Conservation (phyloP, 192 early-diverging fungal genomes). For the Backusella circina region DNA sequence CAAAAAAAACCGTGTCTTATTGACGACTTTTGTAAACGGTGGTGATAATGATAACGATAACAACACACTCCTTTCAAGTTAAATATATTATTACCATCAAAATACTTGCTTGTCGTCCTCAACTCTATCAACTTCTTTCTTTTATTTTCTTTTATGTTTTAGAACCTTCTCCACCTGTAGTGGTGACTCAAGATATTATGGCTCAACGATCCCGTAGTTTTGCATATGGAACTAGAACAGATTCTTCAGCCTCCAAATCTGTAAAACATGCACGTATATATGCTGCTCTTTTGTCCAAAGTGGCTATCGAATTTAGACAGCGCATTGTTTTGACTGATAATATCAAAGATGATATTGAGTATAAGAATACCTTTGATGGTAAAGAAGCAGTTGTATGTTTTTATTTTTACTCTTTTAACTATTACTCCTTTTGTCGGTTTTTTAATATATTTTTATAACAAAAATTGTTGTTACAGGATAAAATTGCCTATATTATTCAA, state of each 20-base stretch:
- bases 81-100: background rate
- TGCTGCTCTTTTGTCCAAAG: slow-evolving; percentile 68
- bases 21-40: background rate
- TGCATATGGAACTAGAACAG: slow-evolving; percentile 18
- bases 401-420: background rate
- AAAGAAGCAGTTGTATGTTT: slow-evolving; percentile 79
- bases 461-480: slow-evolving; percentile 23
- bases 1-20: background rate
- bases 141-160: background rate
- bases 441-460: background rate
- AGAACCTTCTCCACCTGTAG: slow-evolving; percentile 5
- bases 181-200: slow-evolving; percentile 11
- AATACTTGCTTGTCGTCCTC: background rate
- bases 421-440: slow-evolving; percentile 1
- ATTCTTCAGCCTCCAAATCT: background rate
- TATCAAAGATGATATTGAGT: slow-evolving; percentile 76
- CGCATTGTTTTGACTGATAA: slow-evolving; percentile 58
- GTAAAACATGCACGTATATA: slow-evolving; percentile 44
- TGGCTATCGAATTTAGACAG: slow-evolving; percentile 64
- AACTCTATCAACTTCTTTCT: background rate
- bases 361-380: slow-evolving; percentile 83
- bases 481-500: slow-evolving; percentile 70
- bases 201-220: slow-evolving; percentile 26
- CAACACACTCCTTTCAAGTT: background rate
- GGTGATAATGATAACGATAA: background rate